Percentiles rank a stretch among this genome's conserved stretches.
Evolutionary conservation across 345 rosid species (phyloP).

Genomic region (Raphanus sativus): DNA sequence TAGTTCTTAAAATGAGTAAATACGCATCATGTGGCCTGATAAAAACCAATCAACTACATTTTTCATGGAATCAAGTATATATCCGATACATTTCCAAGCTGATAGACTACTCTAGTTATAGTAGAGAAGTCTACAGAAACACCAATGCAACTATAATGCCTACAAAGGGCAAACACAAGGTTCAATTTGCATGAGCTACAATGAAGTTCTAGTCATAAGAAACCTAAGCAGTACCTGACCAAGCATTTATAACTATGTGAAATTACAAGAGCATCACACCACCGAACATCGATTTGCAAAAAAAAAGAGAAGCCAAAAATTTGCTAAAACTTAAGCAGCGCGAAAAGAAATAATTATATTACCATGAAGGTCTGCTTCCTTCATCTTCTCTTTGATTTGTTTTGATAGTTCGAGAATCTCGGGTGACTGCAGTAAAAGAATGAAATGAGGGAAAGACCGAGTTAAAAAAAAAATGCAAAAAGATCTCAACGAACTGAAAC

Average conservation of each 20-base stretch:
- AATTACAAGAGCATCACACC: slow-evolving; percentile 2
- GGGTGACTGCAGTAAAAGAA: slow-evolving; percentile 54
- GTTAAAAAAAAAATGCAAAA: background rate
- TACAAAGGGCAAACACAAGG: background rate
- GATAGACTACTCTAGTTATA: slow-evolving; percentile 9
- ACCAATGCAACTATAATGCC: background rate
- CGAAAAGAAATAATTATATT: slow-evolving; percentile 1
- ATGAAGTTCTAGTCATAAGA: background rate
- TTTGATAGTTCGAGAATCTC: slow-evolving; percentile 78
- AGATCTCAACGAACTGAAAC: background rate
- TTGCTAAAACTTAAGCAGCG: background rate
- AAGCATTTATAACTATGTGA: background rate
- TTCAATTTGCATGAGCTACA: slow-evolving; percentile 1
- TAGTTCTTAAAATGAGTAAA: background rate
- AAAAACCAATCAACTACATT: background rate
- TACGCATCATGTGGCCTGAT: background rate
- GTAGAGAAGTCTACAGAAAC: background rate
- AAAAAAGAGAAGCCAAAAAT: background rate
- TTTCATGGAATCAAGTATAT: background rate
- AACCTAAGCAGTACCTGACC: background rate
- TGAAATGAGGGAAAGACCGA: background rate
- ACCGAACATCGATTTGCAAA: background rate
- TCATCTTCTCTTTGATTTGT: slow-evolving; percentile 89
- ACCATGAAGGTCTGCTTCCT: slow-evolving; percentile 92
- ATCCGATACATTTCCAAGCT: slow-evolving; percentile 4